Evolutionary conservation across 768 basidiomycete genomes (phyloP).

Genomic region (Hydnum rufescens): DNA sequence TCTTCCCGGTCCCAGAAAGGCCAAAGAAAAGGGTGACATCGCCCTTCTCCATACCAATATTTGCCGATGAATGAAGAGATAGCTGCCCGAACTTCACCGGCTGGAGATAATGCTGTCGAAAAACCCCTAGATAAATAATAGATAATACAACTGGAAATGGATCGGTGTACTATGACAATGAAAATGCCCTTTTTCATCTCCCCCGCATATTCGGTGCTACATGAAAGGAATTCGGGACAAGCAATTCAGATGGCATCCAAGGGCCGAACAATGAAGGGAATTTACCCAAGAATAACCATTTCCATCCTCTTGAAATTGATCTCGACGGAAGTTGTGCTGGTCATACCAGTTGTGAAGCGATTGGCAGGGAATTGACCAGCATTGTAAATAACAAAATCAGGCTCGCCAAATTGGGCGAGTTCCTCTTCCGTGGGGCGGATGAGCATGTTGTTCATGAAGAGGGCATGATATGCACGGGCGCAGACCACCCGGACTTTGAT

Average conservation of each 20-base stretch:
- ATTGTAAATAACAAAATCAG: constrained; percentile 99
- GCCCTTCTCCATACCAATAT: constrained; percentile 70
- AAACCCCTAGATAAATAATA: too few relatives aligned
- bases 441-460: constrained; percentile 99
- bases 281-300: constrained; percentile 82
- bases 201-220: constrained; percentile 79
- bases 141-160: not conserved
- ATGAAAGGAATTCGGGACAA: constrained; percentile 6
- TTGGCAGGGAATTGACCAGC: constrained; percentile 99
- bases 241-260: not conserved
- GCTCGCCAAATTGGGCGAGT: constrained; percentile 84
- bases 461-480: constrained; percentile 92
- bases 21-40: constrained; percentile 99
- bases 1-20: constrained; percentile 95
- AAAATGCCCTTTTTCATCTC: constrained; percentile 99
- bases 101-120: constrained; percentile 89
- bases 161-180: constrained; percentile 67
- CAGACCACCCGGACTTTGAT: constrained; percentile 99
- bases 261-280: not conserved
- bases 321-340: constrained; percentile 93
- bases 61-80: constrained; percentile 94
- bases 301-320: constrained; percentile 99
- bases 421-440: constrained; percentile 95
- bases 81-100: constrained; percentile 97
- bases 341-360: constrained; percentile 99